Base-by-base conservation (phyloP, 192 early-diverging fungal genomes). In the Ambispora gerdemannii region DNA sequence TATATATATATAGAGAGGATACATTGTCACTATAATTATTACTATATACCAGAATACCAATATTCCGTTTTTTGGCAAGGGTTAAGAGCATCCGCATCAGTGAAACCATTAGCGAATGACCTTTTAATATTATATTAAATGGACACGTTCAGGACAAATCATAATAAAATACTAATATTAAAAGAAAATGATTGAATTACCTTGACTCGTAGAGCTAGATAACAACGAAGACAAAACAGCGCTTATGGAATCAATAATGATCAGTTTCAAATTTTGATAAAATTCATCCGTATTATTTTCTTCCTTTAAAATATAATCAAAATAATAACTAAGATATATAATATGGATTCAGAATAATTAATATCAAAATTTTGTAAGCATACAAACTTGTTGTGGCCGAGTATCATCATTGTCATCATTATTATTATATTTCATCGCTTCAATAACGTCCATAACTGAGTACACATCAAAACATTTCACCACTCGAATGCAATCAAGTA, bases 101-200 rank as follows among this genome's bases (percentile, higher is more conserved):
- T 19, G 50, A 28, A 3, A 56, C 22, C 67, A 69, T 69, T 13
- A 69, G 50, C 13, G 50, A 28, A 52, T 58, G 32, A 30, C 67
- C 67, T n/a, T n/a, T n/a, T n/a, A n/a, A n/a, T n/a, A n/a, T n/a
- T n/a, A n/a, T n/a, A n/a, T n/a, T 69, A 31, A 31, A 3, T 11
- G 6, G 17, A 30, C 51, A 53, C 4, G 22, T n/a, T 4, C 51
- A 53, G 3, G 7, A 53, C 4, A n/a, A 20, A 20, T 4, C 4
- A 7, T 20, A 53, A 20, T 53, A 4, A 53, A 4, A 4, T 53
- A 53, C 22, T 20, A 20, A 53, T 4, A 53, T n/a, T 53, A 53
- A n/a, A n/a, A n/a, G 10, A 20, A 53, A n/a, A 4, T n/a, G 20
- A 20, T n/a, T 53, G 7, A n/a, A 53, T n/a, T 53, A 53, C 51